Conservation (phyloP, 495 filamentous ascomycete genomes). For the Rhypophila decipiens region DNA sequence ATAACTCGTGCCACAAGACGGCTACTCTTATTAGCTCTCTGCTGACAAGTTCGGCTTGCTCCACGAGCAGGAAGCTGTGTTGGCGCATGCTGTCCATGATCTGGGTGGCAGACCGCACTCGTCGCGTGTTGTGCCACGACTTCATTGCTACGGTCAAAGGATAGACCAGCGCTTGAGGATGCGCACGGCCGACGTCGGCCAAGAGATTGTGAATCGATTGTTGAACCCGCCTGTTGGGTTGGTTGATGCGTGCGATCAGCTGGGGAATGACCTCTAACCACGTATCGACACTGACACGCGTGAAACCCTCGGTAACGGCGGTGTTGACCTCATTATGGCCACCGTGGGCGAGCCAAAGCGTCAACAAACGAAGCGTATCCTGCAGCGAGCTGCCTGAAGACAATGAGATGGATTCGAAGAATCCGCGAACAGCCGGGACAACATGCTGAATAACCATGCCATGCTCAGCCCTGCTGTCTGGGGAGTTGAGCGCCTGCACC, state of each 20-base stretch:
- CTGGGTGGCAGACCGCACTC: constrained; percentile 74
- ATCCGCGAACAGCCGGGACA: constrained; percentile 87
- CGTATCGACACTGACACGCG: constrained; percentile 87
- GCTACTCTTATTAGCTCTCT: constrained; percentile 93
- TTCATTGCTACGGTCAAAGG: constrained; percentile 99
- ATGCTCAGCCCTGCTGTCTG: constrained; percentile 46
- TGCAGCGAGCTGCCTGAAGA: constrained; percentile 89
- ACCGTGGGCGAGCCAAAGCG: constrained; percentile 93
- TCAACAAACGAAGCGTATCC: constrained; percentile 87
- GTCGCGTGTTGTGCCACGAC: constrained; percentile 64
- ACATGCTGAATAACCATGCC: constrained; percentile 71
- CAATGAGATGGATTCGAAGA: constrained; percentile 90
- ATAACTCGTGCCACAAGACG: constrained; percentile 96
- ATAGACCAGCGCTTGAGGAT: constrained; percentile 98
- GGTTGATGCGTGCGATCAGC: constrained; percentile 93
- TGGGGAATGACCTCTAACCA: constrained; percentile 98
- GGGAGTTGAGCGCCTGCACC: constrained; percentile 67
- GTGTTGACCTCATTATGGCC: constrained; percentile 79
- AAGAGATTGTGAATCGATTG: constrained; percentile 85
- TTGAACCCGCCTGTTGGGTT: constrained; percentile 79
- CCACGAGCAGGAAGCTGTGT: constrained; percentile 87
- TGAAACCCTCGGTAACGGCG: constrained; percentile 82
- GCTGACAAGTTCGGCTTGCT: constrained; percentile 91
- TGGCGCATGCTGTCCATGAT: constrained; percentile 98
- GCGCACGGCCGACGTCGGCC: constrained; percentile 82